Evolutionary conservation across 345 rosid species (phyloP).

Genomic region (Citrus maxima): DNA sequence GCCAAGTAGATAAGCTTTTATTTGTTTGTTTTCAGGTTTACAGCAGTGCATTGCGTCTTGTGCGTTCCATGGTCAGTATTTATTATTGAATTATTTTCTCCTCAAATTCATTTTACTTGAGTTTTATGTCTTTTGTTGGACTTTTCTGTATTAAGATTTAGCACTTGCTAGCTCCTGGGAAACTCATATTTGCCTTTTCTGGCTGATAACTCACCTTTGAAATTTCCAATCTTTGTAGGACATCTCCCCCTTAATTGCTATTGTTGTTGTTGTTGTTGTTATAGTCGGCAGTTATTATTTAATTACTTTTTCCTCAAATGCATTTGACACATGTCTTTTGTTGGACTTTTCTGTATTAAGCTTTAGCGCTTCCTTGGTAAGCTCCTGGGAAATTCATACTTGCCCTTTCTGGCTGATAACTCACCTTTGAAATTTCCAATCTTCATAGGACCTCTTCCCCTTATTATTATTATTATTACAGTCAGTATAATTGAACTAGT

Average conservation of each 20-base stretch:
- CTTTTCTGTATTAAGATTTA: background rate
- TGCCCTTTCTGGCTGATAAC: background rate
- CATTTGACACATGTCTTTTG: background rate
- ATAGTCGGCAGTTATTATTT: no score
- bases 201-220: background rate
- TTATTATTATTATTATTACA: no score
- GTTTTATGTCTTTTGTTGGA: background rate
- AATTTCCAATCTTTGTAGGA: background rate
- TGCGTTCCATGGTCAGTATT: conserved; percentile 86
- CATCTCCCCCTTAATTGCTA: background rate
- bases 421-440: background rate
- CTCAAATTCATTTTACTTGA: background rate
- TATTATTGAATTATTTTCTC: background rate
- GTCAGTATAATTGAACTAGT: background rate
- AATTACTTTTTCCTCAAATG: no score
- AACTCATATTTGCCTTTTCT: background rate
- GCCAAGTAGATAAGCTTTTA: background rate
- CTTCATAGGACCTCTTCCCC: background rate
- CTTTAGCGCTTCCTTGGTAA: background rate
- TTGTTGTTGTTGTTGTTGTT: no score
- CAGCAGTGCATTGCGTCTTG: conserved; percentile 96
- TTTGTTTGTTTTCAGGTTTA: conserved; percentile 55
- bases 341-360: background rate
- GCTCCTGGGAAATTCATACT: background rate
- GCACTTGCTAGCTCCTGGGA: background rate